A percentile compares a stretch with the other conserved stretches of the same genome.
phyloP scores from a whole-genome alignment of 768 basidiomycete genomes.

The Leucosporidium scottii region DNA sequence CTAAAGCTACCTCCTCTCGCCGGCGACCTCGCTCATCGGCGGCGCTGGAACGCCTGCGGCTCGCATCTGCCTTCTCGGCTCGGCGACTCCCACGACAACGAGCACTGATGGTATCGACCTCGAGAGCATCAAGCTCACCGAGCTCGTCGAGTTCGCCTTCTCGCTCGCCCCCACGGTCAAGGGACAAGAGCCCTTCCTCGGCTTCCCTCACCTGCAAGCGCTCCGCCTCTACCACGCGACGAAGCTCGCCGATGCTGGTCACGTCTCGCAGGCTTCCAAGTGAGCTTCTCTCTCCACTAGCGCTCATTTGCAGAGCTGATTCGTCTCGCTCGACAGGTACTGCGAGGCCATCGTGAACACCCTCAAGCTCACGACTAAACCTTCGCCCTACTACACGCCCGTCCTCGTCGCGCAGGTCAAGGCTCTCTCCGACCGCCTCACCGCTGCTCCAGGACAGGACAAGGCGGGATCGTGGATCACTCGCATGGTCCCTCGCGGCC shows the following conservation, averaged over 20 bases:
- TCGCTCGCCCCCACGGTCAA: slow-evolving; percentile 58
- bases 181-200: slow-evolving; percentile 77
- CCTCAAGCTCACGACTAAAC: slow-evolving; percentile 48
- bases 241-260: slow-evolving; percentile 70
- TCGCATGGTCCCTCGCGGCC: slow-evolving; percentile 68
- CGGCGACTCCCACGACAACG: slow-evolving; percentile 50
- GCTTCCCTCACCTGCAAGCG: slow-evolving; percentile 77
- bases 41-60: slow-evolving; percentile 61
- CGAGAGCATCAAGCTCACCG: slow-evolving; percentile 75
- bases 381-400: slow-evolving; percentile 60
- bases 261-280: slow-evolving; percentile 69
- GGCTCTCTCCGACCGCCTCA: slow-evolving; percentile 67
- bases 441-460: slow-evolving; percentile 47
- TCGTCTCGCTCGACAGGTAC: slow-evolving; percentile 56
- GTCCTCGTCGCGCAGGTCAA: slow-evolving; percentile 66
- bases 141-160: slow-evolving; percentile 79
- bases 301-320: neutral
- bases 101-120: slow-evolving; percentile 46
- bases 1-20: slow-evolving; percentile 73
- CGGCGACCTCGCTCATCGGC: slow-evolving; percentile 66
- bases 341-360: slow-evolving; percentile 70
- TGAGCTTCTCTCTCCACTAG: slow-evolving; percentile 39
- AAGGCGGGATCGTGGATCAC: slow-evolving; percentile 79
- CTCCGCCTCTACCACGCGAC: slow-evolving; percentile 75
- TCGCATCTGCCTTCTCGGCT: slow-evolving; percentile 68